phyloP scores from a whole-genome alignment of 192 early-diverging fungal genomes.

The Rhizophagus clarus region DNA sequence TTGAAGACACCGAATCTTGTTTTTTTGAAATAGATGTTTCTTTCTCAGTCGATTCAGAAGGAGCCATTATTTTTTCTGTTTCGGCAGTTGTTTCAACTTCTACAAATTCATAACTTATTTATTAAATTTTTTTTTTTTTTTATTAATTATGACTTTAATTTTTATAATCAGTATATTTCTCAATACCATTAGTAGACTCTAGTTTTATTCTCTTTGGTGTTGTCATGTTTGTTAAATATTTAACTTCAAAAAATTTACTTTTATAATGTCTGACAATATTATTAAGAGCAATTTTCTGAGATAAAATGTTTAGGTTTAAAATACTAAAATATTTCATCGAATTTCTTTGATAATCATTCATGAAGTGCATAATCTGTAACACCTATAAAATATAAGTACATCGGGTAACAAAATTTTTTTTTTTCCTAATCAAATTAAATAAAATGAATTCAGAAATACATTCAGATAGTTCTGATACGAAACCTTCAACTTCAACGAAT shows the following conservation, averaged over 20 bases:
- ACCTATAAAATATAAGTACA: background rate
- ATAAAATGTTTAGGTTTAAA: background rate
- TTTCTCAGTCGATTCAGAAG: background rate
- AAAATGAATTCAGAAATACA: background rate
- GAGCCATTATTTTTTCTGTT: background rate
- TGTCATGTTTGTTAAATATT: background rate
- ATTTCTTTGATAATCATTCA: background rate
- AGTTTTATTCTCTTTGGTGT: background rate
- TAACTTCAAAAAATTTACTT: background rate
- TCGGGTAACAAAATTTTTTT: background rate
- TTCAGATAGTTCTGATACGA: background rate
- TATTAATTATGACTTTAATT: no score
- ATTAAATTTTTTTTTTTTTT: no score
- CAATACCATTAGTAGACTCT: background rate
- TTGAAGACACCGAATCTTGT: background rate
- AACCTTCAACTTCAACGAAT: background rate
- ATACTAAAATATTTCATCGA: background rate
- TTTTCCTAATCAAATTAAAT: no score
- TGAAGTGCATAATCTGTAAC: background rate
- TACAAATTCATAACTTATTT: background rate
- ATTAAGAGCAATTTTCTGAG: background rate
- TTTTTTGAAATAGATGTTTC: background rate
- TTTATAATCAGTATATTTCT: background rate
- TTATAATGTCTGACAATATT: background rate
- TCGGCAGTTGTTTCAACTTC: background rate